A percentile compares a stretch with the other conserved stretches of the same genome.
Conservation (phyloP, 2,329 filamentous ascomycete genomes). For the Mycocentrospora acerina region DNA sequence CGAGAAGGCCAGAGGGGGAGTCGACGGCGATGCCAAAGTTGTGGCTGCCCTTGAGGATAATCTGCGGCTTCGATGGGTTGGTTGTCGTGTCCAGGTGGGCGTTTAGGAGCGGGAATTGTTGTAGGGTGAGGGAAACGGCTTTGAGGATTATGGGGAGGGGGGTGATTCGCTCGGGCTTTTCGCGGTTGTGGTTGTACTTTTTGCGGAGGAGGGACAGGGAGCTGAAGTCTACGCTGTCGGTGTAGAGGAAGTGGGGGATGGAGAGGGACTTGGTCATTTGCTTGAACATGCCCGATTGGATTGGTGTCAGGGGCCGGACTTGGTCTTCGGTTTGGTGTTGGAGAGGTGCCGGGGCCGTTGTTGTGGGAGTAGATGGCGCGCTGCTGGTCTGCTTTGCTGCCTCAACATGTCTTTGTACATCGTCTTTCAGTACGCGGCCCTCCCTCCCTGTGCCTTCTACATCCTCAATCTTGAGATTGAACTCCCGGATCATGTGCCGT, state of each 20-base stretch:
- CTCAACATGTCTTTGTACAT: slow-evolving; percentile 60
- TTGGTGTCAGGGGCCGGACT: slow-evolving; percentile 68
- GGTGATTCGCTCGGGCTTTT: slow-evolving; percentile 62
- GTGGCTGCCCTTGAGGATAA: slow-evolving; percentile 80
- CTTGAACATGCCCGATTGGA: slow-evolving; percentile 95
- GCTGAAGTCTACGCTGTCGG: slow-evolving; percentile 84
- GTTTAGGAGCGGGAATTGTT: slow-evolving; percentile 84
- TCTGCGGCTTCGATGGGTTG: slow-evolving; percentile 65
- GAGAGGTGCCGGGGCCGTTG: slow-evolving; percentile 18
- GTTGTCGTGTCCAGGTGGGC: slow-evolving; percentile 69
- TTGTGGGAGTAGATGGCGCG: slow-evolving; percentile 33
- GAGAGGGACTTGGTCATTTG: slow-evolving; percentile 87
- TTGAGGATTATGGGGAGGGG: slow-evolving; percentile 96
- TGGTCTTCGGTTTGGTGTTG: slow-evolving; percentile 60
- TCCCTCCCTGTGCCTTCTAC: slow-evolving; percentile 86
- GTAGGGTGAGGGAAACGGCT: slow-evolving; percentile 81
- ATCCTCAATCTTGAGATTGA: slow-evolving; percentile 74
- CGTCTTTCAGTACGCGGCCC: slow-evolving; percentile 88
- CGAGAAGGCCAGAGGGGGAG: slow-evolving; percentile 81
- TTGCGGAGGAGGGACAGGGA: slow-evolving; percentile 70
- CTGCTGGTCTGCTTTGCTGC: slow-evolving; percentile 20
- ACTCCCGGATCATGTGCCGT: slow-evolving; percentile 79
- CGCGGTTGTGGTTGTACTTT: slow-evolving; percentile 63
- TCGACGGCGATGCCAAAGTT: slow-evolving; percentile 97
- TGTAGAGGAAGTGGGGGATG: slow-evolving; percentile 95